Evolutionary conservation across 306 rosid species (phyloP).

Genomic region (Pueraria montana): DNA sequence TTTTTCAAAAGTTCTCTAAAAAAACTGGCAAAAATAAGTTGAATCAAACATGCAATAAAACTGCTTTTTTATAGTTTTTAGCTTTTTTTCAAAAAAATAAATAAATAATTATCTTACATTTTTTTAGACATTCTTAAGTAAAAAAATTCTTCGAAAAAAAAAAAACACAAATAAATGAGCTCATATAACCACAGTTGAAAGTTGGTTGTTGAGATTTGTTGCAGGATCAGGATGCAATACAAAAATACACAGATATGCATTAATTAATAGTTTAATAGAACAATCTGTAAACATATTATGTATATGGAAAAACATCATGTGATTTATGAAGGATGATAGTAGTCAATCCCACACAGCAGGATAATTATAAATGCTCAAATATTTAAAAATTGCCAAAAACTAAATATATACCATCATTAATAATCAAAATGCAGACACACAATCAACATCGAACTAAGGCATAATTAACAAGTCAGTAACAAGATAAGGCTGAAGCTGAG

Average conservation of each 20-base stretch:
- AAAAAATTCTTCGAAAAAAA: not conserved
- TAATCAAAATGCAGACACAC: not conserved
- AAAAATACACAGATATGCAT: slow-evolving; percentile 14
- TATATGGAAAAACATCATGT: not conserved
- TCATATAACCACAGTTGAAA: slow-evolving; percentile 22
- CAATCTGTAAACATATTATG: not conserved
- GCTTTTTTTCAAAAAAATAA: too few relatives aligned
- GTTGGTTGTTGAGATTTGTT: not conserved
- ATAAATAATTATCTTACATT: too few relatives aligned
- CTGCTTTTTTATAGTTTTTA: too few relatives aligned
- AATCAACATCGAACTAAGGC: not conserved
- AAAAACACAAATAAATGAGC: not conserved
- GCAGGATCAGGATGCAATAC: slow-evolving; percentile 32
- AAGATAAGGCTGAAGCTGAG: not conserved
- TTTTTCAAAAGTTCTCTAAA: too few relatives aligned
- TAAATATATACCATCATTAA: not conserved
- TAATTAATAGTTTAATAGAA: not conserved
- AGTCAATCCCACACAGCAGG: slow-evolving; percentile 1
- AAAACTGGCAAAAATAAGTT: too few relatives aligned
- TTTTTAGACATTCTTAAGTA: too few relatives aligned
- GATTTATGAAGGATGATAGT: slow-evolving; percentile 5
- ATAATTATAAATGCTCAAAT: not conserved
- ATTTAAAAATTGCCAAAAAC: not conserved
- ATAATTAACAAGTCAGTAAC: not conserved
- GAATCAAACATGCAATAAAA: too few relatives aligned